These are phyloP conservation scores for Colletotrichum sp. DNA, from an alignment of 2,329 filamentous ascomycete genomes.

Conservation along the genomic window DNA sequence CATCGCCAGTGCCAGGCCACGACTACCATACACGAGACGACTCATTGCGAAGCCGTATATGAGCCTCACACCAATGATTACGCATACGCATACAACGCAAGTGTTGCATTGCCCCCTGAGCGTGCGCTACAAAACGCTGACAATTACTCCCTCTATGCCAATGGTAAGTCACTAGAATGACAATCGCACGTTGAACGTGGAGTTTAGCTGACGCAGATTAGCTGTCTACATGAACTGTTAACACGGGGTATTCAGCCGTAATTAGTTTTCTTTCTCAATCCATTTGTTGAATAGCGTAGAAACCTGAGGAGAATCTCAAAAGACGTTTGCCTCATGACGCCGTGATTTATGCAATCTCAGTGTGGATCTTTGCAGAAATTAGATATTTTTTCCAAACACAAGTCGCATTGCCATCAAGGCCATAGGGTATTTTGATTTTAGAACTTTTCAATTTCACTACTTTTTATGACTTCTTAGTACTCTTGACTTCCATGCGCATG, in stretches of 20 bases:
- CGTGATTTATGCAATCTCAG: neutral
- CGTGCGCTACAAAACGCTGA: constrained; percentile 24
- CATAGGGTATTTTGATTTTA: neutral
- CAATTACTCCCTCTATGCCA: constrained; percentile 23
- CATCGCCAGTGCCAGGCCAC: constrained; percentile 26
- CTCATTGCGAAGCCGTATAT: constrained; percentile 25
- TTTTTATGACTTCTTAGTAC: neutral
- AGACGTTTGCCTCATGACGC: neutral
- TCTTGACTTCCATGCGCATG: neutral
- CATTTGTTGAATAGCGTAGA: neutral
- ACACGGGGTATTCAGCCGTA: neutral
- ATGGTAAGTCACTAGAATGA: neutral
- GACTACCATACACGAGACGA: constrained; percentile 27
- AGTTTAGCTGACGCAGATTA: neutral
- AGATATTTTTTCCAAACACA: neutral
- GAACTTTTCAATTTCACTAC: neutral
- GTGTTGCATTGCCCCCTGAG: constrained; percentile 15
- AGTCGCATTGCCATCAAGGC: neutral
- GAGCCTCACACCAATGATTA: constrained; percentile 24
- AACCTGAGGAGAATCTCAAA: neutral
- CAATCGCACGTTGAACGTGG: neutral
- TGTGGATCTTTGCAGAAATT: neutral
- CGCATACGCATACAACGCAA: constrained; percentile 24
- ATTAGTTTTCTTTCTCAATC: too few species aligned
- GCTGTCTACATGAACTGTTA: neutral